Percentiles rank a stretch among this genome's conserved stretches.
Conservation (phyloP, 2,329 filamentous ascomycete genomes). For the Lachnellula hyalina region DNA sequence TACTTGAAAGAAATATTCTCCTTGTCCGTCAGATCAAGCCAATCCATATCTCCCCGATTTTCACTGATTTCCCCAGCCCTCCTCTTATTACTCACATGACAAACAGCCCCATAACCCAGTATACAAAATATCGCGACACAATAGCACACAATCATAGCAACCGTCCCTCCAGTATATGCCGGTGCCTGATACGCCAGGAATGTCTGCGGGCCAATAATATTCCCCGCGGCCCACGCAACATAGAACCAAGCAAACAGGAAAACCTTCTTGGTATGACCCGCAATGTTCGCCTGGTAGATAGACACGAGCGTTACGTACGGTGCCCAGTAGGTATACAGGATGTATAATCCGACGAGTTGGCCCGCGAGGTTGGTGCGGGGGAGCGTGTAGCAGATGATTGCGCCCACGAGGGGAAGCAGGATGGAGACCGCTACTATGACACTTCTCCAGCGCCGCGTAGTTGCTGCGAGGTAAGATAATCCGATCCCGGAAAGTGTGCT, state of each 20-base stretch:
- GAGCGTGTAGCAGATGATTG: constrained; percentile 30
- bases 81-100: constrained; percentile 31
- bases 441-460: constrained; percentile 13
- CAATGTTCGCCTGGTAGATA: constrained; percentile 31
- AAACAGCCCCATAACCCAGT: constrained; percentile 26
- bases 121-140: constrained; percentile 28
- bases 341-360: constrained; percentile 30
- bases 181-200: constrained; percentile 2
- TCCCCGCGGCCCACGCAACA: constrained; percentile 3
- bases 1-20: constrained; percentile 12
- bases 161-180: constrained; percentile 33
- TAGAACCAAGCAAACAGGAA: constrained; percentile 39
- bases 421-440: constrained; percentile 27
- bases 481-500: constrained; percentile 28
- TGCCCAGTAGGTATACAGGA: constrained; percentile 32
- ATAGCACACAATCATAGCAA: constrained; percentile 37
- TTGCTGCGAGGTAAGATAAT: constrained; percentile 1
- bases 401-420: constrained; percentile 30
- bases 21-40: constrained; percentile 14
- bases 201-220: constrained; percentile 6
- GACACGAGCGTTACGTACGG: constrained; percentile 23
- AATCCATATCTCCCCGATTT: constrained; percentile 7
- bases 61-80: constrained; percentile 15
- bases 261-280: constrained; percentile 42
- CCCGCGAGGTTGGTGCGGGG: constrained; percentile 30